Conservation (phyloP, 345 rosid genomes). For the Trapa incisa region DNA sequence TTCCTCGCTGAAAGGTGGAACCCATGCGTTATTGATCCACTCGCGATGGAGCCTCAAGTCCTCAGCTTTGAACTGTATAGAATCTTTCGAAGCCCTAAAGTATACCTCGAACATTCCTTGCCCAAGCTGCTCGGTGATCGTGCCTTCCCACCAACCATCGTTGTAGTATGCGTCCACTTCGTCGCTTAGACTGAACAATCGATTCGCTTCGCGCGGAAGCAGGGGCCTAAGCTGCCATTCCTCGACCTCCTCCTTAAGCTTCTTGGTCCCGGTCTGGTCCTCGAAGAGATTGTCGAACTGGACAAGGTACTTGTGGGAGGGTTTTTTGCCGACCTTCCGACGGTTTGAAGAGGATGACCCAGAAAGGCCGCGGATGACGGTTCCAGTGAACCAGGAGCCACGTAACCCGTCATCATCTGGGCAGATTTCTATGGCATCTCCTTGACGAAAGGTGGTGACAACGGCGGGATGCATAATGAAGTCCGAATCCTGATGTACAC, state of each 20-base stretch:
- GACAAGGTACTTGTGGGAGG: conserved; percentile 15
- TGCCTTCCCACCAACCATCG: conserved; percentile 97
- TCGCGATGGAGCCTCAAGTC: conserved; percentile 56
- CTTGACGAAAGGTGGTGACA: conserved; percentile 20
- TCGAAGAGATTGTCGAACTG: conserved; percentile 37
- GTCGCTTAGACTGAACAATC: conserved; percentile 32
- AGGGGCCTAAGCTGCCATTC: conserved; percentile 30
- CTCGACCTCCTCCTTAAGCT: conserved; percentile 28
- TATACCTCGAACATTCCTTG: conserved; percentile 46
- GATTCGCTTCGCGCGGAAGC: conserved; percentile 41
- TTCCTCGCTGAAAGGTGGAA: conserved; percentile 32
- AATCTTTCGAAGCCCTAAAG: conserved; percentile 47
- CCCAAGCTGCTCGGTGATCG: conserved; percentile 33
- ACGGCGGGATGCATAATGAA: background rate
- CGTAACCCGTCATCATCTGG: conserved; percentile 54
- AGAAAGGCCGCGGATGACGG: conserved; percentile 18
- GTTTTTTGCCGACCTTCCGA: conserved; percentile 3
- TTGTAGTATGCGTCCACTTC: conserved; percentile 56
- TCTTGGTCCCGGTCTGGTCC: conserved; percentile 38
- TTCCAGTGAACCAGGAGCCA: conserved; percentile 59
- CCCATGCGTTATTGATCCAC: conserved; percentile 58
- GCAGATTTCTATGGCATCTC: conserved; percentile 50
- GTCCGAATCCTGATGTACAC: background rate
- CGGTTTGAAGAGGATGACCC: background rate
- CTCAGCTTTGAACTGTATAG: conserved; percentile 31